Evolutionary conservation across 805 yeast genomes (phyloP).

Genomic region (Starmerella kuoi): DNA sequence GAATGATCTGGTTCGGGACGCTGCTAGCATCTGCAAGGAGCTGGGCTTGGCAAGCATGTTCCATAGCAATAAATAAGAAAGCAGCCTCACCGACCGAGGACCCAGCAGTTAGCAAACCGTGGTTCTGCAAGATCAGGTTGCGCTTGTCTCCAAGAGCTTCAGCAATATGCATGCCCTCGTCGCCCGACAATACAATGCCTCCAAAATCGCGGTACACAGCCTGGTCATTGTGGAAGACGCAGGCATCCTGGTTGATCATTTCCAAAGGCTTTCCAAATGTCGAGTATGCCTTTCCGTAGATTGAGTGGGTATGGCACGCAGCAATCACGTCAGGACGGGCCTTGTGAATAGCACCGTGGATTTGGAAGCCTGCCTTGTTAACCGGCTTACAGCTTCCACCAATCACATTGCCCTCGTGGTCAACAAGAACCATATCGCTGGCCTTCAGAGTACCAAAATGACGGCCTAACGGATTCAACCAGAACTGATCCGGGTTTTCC

Average conservation of each 20-base stretch:
- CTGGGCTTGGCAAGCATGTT: conserved; percentile 54
- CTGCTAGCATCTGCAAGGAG: conserved; percentile 47
- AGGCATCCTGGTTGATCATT: conserved; percentile 70
- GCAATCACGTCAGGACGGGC: conserved; percentile 61
- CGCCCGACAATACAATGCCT: conserved; percentile 60
- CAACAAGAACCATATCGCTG: conserved; percentile 50
- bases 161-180: conserved; percentile 54
- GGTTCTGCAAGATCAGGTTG: conserved; percentile 54
- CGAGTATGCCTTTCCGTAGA: conserved; percentile 53
- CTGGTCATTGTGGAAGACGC: conserved; percentile 53
- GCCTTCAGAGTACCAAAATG: conserved; percentile 55
- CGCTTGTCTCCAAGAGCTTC: conserved; percentile 44
- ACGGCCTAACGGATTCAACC: conserved; percentile 81
- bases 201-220: conserved; percentile 59
- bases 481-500: conserved; percentile 62
- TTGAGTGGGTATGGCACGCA: conserved; percentile 60
- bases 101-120: conserved; percentile 62
- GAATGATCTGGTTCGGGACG: conserved; percentile 35
- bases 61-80: conserved; percentile 49
- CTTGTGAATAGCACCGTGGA: conserved; percentile 55
- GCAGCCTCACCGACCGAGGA: conserved; percentile 65
- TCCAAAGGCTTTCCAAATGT: conserved; percentile 56
- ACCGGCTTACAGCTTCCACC: conserved; percentile 47
- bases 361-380: conserved; percentile 59
- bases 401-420: conserved; percentile 49